Evolutionary conservation across 345 rosid species (phyloP), one percentile per base, ranked within the genome.

Genomic region (Heritiera fomes): DNA sequence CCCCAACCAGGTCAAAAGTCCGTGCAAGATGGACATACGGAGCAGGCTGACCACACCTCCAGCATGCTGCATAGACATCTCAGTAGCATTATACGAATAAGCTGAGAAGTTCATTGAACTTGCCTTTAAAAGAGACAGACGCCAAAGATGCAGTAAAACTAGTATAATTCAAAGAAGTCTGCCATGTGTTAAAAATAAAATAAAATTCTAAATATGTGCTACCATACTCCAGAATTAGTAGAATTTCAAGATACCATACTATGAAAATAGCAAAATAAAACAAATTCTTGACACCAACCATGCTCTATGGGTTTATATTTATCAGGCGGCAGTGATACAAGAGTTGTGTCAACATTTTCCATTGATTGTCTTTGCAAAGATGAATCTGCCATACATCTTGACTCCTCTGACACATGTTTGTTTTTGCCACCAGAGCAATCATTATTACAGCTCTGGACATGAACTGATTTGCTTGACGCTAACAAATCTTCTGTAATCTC

Each of bases 11-110:
- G 73, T 90, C 91, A 89, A 95, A 95, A 71, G 98, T 87, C 50
- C 92, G 87, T 30, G 92, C 97, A 79, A 95, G 94, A 84, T 93
- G 97, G 79, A 93, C 81, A 78, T 91, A 95, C 47, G 98, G 98
- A 81, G 95, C 90, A 73, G 91, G 90, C 68, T 90, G 85, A 82
- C 98, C 97, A 80, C 47, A 52, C 73, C 70, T 90, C 98, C 98
- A 94, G 86, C 95, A 94, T 64, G 97, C 98, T 94, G 88, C 85
- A 85, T 5, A 80, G 49, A 76, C 60, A 78, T 38, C 77, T 55
- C 76, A 82, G 73, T 10, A 67, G 17, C 14, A 81, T n/a, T 53
- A 55, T 10, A 55, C 2, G 63, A 73, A 38, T 18, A 73, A 73
- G 32, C 30, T 18, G 49, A 38, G 30, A 72, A 17, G 62, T 72